Percentiles rank a stretch among this genome's conserved stretches.
Conservation (phyloP, 331 rosid genomes). For the Telfairia occidentalis region DNA sequence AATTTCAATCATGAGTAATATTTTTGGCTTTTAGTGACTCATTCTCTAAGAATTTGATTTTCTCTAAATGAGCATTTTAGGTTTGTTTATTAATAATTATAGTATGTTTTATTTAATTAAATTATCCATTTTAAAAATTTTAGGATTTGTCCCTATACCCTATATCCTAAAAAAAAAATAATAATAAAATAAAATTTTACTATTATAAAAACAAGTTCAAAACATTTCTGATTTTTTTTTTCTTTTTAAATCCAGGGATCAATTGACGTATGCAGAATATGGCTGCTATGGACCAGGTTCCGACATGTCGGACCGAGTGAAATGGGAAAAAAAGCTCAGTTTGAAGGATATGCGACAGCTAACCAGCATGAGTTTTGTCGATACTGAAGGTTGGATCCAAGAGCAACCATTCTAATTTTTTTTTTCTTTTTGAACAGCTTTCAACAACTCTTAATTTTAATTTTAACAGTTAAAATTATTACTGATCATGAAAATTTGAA, state of each 20-base stretch:
- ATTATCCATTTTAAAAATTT: too few species aligned
- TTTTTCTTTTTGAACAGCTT: background rate
- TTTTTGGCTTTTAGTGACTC: background rate
- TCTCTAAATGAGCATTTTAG: background rate
- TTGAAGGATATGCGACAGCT: slow-evolving; percentile 7
- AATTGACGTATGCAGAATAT: slow-evolving; percentile 41
- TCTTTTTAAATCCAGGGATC: slow-evolving; percentile 21
- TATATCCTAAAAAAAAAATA: background rate
- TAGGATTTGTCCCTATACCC: background rate
- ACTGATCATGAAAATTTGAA: background rate
- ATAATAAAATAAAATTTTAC: background rate
- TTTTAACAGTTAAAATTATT: background rate
- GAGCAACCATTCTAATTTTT: slow-evolving; percentile 17
- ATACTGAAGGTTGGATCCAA: slow-evolving; percentile 42
- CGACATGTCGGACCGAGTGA: slow-evolving; percentile 33
- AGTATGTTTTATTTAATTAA: too few species aligned
- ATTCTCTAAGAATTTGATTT: background rate
- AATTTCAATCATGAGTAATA: background rate
- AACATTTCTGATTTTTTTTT: background rate
- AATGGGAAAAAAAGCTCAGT: slow-evolving; percentile 43
- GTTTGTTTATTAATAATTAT: background rate
- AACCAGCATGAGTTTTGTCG: slow-evolving; percentile 29
- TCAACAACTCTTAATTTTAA: background rate
- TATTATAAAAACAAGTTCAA: background rate
- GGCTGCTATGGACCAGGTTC: slow-evolving; percentile 53